Base-by-base conservation (phyloP, 129 eudicot species). In the Escallonia rubra region DNA sequence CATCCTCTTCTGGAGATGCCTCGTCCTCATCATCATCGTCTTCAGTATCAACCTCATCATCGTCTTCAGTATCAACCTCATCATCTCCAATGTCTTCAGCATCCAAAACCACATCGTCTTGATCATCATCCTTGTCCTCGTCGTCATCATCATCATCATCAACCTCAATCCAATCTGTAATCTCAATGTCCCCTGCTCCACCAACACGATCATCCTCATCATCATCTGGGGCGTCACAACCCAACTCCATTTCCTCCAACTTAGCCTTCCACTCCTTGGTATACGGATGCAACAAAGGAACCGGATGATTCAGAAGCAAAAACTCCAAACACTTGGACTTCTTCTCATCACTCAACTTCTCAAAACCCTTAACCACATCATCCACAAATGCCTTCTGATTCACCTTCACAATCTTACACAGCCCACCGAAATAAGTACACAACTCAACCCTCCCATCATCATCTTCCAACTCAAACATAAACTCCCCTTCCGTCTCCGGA, bases 181-280 rank as follows among this genome's bases (percentile, higher is more conserved):
- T 73, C 63, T 88, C 81, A 1, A 64, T 60, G 43, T 65, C 78
- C 1, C 73, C 71, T 7, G 65, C 47, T 13, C 46, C 41, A 38
- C 59, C 34, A 5, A 63, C 54, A 41, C 4, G 15, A 46, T 34
- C 43, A 47, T 41, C 84, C 14, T 76, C 90, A 40, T 80, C 77
- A 16, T 92, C 96, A 66, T 91, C 96, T 0, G 98, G 98, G 14
- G 98, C 98, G 61, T 92, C 98, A 72, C 98, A 92, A 58, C 98
- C 98, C 69, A 92, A 72, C 84, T 92, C 98, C 95, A 81, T 78
- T 51, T 92, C 98, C 67, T 92, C 98, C 89, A 92, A 76, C 76
- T 79, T 92, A 4, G 89, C 82, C 71, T 92, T 92, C 98, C 98
- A 92, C 72, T 92, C 98, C 77, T 86, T 86, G 0, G 96, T 92